phyloP scores from a whole-genome alignment of 2,329 filamentous ascomycete species.

The Didymella sp. region DNA sequence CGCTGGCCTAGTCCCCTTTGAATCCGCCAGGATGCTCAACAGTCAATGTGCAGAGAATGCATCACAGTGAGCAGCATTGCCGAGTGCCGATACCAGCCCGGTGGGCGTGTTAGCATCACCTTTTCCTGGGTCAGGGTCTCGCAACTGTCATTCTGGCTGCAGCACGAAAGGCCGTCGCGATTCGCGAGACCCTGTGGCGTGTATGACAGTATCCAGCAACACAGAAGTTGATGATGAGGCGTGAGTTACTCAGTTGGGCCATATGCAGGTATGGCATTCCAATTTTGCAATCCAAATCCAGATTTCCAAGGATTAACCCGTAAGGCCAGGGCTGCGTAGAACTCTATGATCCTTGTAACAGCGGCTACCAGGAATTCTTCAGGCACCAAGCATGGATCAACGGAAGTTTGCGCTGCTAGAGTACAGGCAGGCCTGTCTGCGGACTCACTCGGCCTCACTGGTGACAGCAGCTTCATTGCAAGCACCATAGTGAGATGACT shows the following conservation, averaged over 20 bases:
- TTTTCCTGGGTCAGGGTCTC: neutral
- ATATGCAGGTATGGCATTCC: neutral
- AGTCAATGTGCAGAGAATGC: neutral
- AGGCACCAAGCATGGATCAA: conserved; percentile 11
- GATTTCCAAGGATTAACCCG: neutral
- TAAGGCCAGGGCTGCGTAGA: conserved; percentile 3
- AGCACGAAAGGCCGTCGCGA: neutral
- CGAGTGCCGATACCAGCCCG: conserved; percentile 5
- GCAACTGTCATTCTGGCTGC: neutral
- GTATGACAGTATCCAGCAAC: neutral
- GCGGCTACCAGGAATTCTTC: neutral
- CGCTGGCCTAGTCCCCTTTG: neutral
- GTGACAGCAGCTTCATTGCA: conserved; percentile 14
- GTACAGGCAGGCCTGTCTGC: conserved; percentile 5
- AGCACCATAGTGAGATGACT: neutral
- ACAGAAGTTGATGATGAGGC: neutral
- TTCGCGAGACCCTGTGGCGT: neutral
- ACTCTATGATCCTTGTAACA: conserved; percentile 2
- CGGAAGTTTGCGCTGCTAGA: conserved; percentile 3
- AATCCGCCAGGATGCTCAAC: neutral
- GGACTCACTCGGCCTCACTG: conserved; percentile 16
- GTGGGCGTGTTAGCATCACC: neutral
- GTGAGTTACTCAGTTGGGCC: neutral
- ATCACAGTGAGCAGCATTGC: neutral
- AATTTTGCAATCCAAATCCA: neutral